A percentile compares a stretch with the other conserved stretches of the same genome.
Conservation (phyloP, 2,329 filamentous ascomycete genomes). For the Aspergillus fischeri region DNA sequence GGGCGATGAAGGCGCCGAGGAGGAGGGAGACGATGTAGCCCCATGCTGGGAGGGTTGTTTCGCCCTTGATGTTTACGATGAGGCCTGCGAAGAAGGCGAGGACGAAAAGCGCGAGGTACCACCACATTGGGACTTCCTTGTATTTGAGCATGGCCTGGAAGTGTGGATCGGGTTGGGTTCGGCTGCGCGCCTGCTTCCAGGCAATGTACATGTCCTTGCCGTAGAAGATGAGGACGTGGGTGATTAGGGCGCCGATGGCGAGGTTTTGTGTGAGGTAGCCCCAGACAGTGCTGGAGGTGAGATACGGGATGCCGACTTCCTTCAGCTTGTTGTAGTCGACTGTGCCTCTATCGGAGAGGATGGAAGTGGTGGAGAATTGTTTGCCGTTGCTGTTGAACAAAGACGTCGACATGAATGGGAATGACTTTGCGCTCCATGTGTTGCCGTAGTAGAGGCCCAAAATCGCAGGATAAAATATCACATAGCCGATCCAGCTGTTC, state of each 20-base stretch:
- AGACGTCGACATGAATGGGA: constrained; percentile 28
- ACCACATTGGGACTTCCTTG: constrained; percentile 40
- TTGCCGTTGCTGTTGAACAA: constrained; percentile 29
- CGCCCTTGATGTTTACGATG: constrained; percentile 44
- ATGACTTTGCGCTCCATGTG: constrained; percentile 16
- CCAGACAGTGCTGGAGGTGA: constrained; percentile 25
- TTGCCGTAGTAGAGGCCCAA: constrained; percentile 23
- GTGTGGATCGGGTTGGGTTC: constrained; percentile 18
- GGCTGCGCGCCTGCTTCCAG: constrained; percentile 18
- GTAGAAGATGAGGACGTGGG: constrained; percentile 23
- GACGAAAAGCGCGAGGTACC: constrained; percentile 43
- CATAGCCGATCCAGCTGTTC: constrained; percentile 18
- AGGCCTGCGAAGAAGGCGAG: constrained; percentile 46
- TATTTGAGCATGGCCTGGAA: constrained; percentile 24
- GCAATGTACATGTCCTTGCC: constrained; percentile 20
- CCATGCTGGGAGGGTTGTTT: constrained; percentile 48
- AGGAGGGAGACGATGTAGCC: constrained; percentile 46
- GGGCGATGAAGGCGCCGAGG: constrained; percentile 44
- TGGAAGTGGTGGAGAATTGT: constrained; percentile 14
- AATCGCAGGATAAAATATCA: constrained; percentile 17
- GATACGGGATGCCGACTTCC: constrained; percentile 20
- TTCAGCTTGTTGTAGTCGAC: constrained; percentile 26
- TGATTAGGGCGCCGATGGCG: constrained; percentile 22
- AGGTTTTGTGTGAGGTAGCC: constrained; percentile 14
- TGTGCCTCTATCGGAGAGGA: constrained; percentile 19